These are phyloP conservation scores for Boletus reticuloceps DNA, from an alignment of 768 basidiomycete genomes.

Conservation along the genomic window DNA sequence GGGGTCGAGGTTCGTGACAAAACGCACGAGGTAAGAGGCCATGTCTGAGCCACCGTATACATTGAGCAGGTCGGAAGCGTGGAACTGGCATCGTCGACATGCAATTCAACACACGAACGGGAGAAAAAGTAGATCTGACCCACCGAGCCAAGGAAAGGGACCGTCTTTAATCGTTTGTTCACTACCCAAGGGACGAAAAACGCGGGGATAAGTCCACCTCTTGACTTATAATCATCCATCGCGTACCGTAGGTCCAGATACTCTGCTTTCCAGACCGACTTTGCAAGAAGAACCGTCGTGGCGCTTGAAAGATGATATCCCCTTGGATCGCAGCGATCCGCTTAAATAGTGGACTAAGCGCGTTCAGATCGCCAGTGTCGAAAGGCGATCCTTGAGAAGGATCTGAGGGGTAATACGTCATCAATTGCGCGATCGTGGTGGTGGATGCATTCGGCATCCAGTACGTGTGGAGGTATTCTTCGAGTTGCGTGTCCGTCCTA, in stretches of 20 bases:
- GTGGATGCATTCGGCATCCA: conserved; percentile 28
- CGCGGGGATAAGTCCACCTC: not conserved
- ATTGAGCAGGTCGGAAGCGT: conserved; percentile 39
- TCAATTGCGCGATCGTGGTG: conserved; percentile 25
- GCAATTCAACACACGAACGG: no score
- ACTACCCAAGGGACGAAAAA: conserved; percentile 29
- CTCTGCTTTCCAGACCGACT: conserved; percentile 36
- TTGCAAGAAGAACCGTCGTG: conserved; percentile 46
- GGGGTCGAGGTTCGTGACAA: conserved; percentile 30
- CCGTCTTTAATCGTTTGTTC: conserved; percentile 42
- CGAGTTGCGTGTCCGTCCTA: not conserved
- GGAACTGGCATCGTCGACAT: not conserved
- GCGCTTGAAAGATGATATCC: conserved; percentile 49
- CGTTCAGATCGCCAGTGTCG: conserved; percentile 43
- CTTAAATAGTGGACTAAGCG: conserved; percentile 48
- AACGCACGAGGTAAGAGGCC: conserved; percentile 33
- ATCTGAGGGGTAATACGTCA: conserved; percentile 36
- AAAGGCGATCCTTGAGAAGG: conserved; percentile 51
- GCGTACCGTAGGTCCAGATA: conserved; percentile 34
- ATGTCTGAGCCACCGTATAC: conserved; percentile 44
- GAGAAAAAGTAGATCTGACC: no score
- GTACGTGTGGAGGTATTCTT: not conserved
- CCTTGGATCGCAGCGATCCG: conserved; percentile 49
- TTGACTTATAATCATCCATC: not conserved
- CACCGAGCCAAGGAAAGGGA: conserved; percentile 27